Percentiles rank a stretch among this genome's conserved stretches.
phyloP scores from a whole-genome alignment of 2,329 filamentous ascomycete species.

The Didymella glomerata region DNA sequence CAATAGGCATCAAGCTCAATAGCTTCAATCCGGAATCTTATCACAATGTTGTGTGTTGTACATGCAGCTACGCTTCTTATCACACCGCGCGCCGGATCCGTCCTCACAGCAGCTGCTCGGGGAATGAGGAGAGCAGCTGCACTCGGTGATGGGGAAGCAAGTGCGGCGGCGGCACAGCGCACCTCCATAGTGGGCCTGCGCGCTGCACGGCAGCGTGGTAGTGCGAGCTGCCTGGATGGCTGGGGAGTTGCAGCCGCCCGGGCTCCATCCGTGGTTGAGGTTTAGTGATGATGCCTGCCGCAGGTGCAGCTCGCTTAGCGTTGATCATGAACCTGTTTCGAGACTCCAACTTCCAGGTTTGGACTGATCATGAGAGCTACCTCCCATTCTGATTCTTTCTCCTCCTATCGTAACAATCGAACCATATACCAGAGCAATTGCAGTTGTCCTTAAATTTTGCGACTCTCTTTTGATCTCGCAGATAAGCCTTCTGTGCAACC shows the following conservation, averaged over 20 bases:
- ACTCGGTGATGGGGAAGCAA: constrained; percentile 6
- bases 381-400: not conserved
- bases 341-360: not conserved
- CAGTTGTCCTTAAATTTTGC: not conserved
- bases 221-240: constrained; percentile 10
- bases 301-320: constrained; percentile 14
- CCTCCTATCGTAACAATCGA: not conserved
- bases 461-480: not conserved
- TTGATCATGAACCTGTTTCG: constrained; percentile 1
- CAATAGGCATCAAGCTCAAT: constrained; percentile 1
- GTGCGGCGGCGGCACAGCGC: constrained; percentile 12
- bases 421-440: not conserved
- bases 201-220: constrained; percentile 7
- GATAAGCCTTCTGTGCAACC: constrained; percentile 3
- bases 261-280: constrained; percentile 3
- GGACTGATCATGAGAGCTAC: not conserved
- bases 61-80: constrained; percentile 6
- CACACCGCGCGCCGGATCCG: constrained; percentile 14
- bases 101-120: constrained; percentile 10
- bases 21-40: not conserved
- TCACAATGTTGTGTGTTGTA: constrained; percentile 14
- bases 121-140: constrained; percentile 20
- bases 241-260: constrained; percentile 1
- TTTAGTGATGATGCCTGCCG: constrained; percentile 10
- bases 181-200: constrained; percentile 5